These are phyloP conservation scores for Chloranthus sessilifolius DNA, from an alignment of 164 flowering plant species.

Conservation along the genomic window DNA sequence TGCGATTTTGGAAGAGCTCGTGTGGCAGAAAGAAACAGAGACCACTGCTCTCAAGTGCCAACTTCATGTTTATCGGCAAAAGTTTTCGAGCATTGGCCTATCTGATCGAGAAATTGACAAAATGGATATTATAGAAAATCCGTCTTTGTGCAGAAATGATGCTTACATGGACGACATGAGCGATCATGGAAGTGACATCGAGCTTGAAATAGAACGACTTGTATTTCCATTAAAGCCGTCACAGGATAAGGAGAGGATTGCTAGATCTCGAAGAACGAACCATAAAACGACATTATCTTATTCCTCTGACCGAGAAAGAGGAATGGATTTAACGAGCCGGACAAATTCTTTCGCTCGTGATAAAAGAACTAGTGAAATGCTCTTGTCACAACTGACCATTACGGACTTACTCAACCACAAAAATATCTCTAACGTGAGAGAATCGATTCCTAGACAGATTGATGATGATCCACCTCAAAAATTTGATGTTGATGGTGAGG, in stretches of 20 bases:
- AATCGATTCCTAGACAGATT: no score
- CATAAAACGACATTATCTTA: no score
- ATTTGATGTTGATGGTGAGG: conserved; percentile 8
- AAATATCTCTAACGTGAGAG: no score
- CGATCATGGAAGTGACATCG: conserved; percentile 28
- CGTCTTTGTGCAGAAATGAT: conserved; percentile 23
- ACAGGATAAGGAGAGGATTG: not conserved
- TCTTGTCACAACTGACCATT: no score
- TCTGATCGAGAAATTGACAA: conserved; percentile 34
- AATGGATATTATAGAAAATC: conserved; percentile 25
- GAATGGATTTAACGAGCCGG: no score
- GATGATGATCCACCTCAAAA: conserved; percentile 15
- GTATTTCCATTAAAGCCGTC: conserved; percentile 4
- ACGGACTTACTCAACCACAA: no score
- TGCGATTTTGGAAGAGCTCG: conserved; percentile 46
- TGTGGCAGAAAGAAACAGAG: conserved; percentile 78
- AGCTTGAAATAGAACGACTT: conserved; percentile 28
- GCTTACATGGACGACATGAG: conserved; percentile 17
- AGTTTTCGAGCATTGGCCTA: conserved; percentile 56
- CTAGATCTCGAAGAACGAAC: no score
- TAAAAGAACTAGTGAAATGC: no score
- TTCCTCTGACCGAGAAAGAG: no score
- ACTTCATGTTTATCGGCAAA: conserved; percentile 61
- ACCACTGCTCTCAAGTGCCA: conserved; percentile 67
- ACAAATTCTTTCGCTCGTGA: no score